Evolutionary conservation across 1,284 basidiomycete genomes (phyloP).

Genomic region (Melanopsichium pennsylvanicum): DNA sequence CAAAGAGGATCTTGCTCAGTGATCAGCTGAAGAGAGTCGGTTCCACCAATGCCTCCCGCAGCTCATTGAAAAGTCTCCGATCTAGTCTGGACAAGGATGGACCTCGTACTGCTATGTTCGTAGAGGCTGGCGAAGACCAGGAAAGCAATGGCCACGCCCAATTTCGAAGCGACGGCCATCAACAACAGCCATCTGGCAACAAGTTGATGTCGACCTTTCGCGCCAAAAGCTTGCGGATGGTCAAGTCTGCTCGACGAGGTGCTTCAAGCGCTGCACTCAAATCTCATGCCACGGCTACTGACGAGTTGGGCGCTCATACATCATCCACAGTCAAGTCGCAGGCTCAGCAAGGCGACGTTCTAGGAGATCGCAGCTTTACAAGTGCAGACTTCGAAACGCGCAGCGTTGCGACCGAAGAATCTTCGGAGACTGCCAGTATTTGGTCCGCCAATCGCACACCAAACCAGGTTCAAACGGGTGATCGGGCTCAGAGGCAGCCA

Average conservation of each 20-base stretch:
- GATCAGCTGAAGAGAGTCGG: slow-evolving; percentile 29
- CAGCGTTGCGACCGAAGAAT: slow-evolving; percentile 28
- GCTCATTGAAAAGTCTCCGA: slow-evolving; percentile 12
- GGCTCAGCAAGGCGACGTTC: slow-evolving; percentile 14
- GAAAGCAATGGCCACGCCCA: slow-evolving; percentile 5
- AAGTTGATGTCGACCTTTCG: slow-evolving; percentile 41
- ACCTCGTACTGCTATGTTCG: not conserved
- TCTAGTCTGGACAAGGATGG: slow-evolving; percentile 13
- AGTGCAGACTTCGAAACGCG: slow-evolving; percentile 56
- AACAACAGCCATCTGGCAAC: slow-evolving; percentile 3
- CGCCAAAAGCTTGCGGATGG: slow-evolving; percentile 33
- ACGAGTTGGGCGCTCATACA: slow-evolving; percentile 1
- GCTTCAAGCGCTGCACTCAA: slow-evolving; percentile 21
- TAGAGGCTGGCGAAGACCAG: not conserved
- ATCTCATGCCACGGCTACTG: not conserved
- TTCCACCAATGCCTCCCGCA: slow-evolving; percentile 12
- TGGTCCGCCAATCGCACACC: slow-evolving; percentile 2
- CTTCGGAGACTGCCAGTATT: slow-evolving; percentile 14
- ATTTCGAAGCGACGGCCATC: slow-evolving; percentile 25
- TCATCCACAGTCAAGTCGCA: not conserved
- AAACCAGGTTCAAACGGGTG: slow-evolving; percentile 2
- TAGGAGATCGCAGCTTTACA: slow-evolving; percentile 38
- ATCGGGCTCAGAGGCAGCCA: slow-evolving; percentile 9
- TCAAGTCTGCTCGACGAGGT: slow-evolving; percentile 28
- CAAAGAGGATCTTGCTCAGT: slow-evolving; percentile 47